Conservation (phyloP, 257 asterid species). For the Anisodus acutangulus region DNA sequence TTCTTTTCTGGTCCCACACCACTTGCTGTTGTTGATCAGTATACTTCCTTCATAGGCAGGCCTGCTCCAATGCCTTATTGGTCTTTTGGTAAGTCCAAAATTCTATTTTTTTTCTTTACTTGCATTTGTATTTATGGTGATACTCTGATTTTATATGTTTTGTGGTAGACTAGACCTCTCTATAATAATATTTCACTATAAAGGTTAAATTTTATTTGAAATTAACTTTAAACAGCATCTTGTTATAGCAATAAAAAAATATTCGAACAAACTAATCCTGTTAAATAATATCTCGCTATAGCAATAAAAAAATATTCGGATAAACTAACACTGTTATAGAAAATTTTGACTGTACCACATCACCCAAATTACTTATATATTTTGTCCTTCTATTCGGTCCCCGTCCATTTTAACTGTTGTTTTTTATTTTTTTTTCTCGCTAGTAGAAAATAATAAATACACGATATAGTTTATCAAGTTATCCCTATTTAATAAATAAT, state of each 20-base stretch:
- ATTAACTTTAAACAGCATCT: too few relatives aligned
- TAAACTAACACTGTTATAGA: neutral
- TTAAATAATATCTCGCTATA: too few relatives aligned
- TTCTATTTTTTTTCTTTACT: neutral
- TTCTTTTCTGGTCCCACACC: slow-evolving; percentile 41
- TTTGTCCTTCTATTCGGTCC: neutral
- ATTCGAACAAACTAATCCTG: too few relatives aligned
- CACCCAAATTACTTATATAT: neutral
- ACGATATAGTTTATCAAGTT: too few relatives aligned
- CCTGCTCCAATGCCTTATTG: slow-evolving; percentile 49
- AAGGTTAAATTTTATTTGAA: too few relatives aligned
- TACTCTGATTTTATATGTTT: neutral
- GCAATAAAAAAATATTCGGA: too few relatives aligned
- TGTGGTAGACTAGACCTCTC: neutral
- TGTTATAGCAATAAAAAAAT: too few relatives aligned
- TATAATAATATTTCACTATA: neutral
- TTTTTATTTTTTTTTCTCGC: neutral
- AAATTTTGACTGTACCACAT: accelerated
- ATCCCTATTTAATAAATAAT: too few relatives aligned
- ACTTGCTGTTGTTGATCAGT: slow-evolving; percentile 37
- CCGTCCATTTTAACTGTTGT: too few relatives aligned
- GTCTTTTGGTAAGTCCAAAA: slow-evolving; percentile 41
- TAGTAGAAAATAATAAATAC: neutral
- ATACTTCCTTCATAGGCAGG: slow-evolving; percentile 39
- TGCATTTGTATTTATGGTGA: neutral